phyloP scores from a whole-genome alignment of 2,329 filamentous ascomycete species.

The Clonostachys rosea region DNA sequence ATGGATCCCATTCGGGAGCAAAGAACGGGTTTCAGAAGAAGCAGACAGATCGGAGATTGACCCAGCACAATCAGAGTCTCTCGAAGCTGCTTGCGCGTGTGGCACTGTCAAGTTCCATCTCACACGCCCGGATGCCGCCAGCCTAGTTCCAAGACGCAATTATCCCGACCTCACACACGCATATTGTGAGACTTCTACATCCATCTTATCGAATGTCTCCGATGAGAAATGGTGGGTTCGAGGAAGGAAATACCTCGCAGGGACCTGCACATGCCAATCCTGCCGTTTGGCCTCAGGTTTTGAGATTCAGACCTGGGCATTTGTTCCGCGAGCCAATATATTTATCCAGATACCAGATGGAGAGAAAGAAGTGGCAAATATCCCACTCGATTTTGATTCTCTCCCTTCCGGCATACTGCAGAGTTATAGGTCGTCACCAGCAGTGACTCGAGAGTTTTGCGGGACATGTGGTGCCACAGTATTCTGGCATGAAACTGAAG shows the following conservation, averaged over 20 bases:
- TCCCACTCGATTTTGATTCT: constrained; percentile 24
- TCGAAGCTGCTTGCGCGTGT: constrained; percentile 19
- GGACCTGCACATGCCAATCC: constrained; percentile 55
- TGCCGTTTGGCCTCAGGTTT: constrained; percentile 59
- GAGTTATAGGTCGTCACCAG: constrained; percentile 30
- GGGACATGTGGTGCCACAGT: constrained; percentile 38
- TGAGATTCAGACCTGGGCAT: constrained; percentile 63
- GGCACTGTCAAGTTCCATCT: constrained; percentile 50
- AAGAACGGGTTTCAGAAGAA: not conserved
- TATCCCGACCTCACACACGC: constrained; percentile 51
- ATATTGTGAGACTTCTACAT: constrained; percentile 27
- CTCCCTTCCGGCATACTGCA: constrained; percentile 40
- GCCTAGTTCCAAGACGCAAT: constrained; percentile 34
- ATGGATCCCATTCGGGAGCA: constrained; percentile 13
- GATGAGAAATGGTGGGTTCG: constrained; percentile 59
- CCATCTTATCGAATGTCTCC: constrained; percentile 30
- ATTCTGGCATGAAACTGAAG: constrained; percentile 44
- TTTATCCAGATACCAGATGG: constrained; percentile 23
- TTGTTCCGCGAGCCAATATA: constrained; percentile 57
- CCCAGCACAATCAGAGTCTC: not conserved
- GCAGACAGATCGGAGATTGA: not conserved
- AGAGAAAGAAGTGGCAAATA: not conserved
- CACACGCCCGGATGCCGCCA: constrained; percentile 44
- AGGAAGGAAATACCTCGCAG: constrained; percentile 50
- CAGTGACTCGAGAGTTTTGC: constrained; percentile 37